Evolutionary conservation across 1,139 yeast genomes (phyloP).

Genomic region (Diutina siamensis): DNA sequence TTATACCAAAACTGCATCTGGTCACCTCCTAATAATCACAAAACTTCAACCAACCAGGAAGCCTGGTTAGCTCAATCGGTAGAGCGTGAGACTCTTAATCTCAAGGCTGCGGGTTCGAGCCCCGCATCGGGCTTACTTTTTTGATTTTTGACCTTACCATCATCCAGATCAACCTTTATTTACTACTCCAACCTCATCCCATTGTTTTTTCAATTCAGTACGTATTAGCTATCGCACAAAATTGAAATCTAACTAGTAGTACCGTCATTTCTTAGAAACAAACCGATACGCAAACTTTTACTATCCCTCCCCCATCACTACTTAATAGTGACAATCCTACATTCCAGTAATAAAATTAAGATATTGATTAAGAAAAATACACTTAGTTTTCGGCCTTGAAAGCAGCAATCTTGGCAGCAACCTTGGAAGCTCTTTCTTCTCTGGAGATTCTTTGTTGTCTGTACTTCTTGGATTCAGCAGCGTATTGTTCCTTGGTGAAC

Average conservation of each 20-base stretch:
- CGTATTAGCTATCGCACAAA: no score
- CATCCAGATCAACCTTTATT: no score
- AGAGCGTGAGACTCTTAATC: conserved; percentile 22
- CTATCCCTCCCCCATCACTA: no score
- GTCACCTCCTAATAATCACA: no score
- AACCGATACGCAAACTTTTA: no score
- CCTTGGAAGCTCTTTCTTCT: conserved; percentile 83
- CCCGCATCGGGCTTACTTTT: conserved; percentile 33
- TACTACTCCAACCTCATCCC: no score
- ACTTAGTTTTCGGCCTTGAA: conserved; percentile 36
- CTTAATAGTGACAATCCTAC: no score
- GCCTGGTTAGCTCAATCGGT: conserved; percentile 14
- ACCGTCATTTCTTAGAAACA: no score
- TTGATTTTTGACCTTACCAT: background rate
- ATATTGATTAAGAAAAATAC: background rate
- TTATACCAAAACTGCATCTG: no score
- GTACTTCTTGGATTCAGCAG: conserved; percentile 93
- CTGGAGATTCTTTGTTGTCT: conserved; percentile 77
- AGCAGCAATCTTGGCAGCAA: conserved; percentile 87
- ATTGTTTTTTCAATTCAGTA: no score
- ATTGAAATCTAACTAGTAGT: no score
- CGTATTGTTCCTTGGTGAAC: conserved; percentile 95
- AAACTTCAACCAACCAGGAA: no score
- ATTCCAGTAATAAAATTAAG: background rate
- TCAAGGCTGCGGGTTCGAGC: conserved; percentile 41